Percentiles rank a stretch among this genome's conserved stretches.
Conservation (phyloP, 2,329 filamentous ascomycete species). For the Aspergillus latus region DNA sequence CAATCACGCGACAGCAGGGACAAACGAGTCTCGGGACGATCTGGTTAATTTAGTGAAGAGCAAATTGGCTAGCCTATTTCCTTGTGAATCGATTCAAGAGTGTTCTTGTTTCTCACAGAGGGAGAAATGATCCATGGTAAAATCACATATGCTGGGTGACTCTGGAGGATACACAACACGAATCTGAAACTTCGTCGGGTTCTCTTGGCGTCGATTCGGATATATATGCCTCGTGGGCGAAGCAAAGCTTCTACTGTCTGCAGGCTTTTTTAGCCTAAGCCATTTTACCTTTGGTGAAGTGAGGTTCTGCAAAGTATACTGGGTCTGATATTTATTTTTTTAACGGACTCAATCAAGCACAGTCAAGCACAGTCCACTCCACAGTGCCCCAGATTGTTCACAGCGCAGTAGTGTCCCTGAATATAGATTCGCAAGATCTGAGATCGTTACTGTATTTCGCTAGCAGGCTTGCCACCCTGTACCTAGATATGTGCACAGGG, state of each 20-base stretch:
- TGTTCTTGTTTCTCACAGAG: not conserved
- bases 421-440: no score
- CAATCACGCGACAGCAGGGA: not conserved
- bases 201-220: not conserved
- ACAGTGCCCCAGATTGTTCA: no score
- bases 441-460: no score
- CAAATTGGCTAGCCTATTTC: not conserved
- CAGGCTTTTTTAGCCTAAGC: not conserved
- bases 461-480: no score
- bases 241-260: slow-evolving; percentile 4
- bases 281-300: no score
- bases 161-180: not conserved
- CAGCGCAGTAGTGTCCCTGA: no score
- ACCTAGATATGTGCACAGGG: no score
- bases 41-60: not conserved
- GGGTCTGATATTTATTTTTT: no score
- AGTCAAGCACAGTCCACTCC: no score
- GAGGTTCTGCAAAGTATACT: no score
- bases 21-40: not conserved
- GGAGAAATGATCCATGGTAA: not conserved
- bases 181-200: not conserved
- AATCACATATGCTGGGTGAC: not conserved
- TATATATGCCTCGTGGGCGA: slow-evolving; percentile 1
- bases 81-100: not conserved
- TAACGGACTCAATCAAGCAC: no score